phyloP scores from a whole-genome alignment of 2,329 filamentous ascomycete genomes.

The Aspergillus sp. region DNA sequence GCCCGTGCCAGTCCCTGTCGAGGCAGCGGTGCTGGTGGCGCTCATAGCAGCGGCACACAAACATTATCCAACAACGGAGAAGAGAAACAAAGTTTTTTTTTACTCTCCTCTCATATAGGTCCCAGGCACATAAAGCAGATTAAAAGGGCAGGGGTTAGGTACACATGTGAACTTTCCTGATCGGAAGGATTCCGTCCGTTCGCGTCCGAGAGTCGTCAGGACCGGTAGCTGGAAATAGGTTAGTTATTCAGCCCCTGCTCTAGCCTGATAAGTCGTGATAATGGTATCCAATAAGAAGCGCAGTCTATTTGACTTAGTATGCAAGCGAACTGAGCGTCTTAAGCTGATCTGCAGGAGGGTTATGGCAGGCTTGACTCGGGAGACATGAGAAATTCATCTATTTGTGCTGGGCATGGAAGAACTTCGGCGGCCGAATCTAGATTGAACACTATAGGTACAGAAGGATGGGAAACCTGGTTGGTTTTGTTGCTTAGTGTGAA shows the following conservation, averaged over 20 bases:
- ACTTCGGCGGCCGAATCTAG: not conserved
- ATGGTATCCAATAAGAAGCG: not conserved
- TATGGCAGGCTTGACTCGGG: not conserved
- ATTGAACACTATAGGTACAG: not conserved
- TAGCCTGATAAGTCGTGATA: not conserved
- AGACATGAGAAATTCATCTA: not conserved
- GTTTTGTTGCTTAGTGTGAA: not conserved
- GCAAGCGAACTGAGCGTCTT: not conserved
- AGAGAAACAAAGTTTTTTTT: not conserved
- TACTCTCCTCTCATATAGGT: not conserved
- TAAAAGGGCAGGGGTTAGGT: too few relatives aligned
- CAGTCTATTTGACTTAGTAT: not conserved
- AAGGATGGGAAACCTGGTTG: not conserved
- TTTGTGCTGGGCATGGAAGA: not conserved
- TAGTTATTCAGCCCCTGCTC: not conserved
- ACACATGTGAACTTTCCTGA: not conserved
- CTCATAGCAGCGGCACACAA: conserved; percentile 2
- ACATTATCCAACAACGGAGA: not conserved
- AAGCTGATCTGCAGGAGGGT: not conserved
- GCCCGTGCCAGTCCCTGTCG: not conserved
- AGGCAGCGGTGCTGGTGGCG: not conserved
- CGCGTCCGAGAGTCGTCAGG: not conserved
- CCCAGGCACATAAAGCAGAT: too few relatives aligned
- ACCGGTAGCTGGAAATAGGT: not conserved
- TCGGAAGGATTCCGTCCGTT: not conserved